Evolutionary conservation across 2,329 filamentous ascomycete species (phyloP), one percentile per base, ranked within the genome.

Genomic region (Blastomyces gilchristii): DNA sequence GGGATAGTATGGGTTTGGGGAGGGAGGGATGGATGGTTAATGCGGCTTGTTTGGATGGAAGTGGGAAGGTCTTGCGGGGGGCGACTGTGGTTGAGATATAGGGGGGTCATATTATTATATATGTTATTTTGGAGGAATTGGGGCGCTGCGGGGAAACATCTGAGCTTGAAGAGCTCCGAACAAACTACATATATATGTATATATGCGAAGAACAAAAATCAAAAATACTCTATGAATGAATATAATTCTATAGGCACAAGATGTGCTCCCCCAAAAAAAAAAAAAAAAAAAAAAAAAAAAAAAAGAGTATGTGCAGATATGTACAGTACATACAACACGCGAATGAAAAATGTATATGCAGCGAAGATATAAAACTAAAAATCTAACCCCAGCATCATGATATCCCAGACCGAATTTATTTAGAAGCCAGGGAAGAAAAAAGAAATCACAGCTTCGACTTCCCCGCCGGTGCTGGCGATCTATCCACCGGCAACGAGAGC

Each of bases 11-110:
- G 45, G 66, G 58, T 12, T 47, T 67, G 58, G 66, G 66, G 16
- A 49, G 62, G 47, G 66, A 67, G 76, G 66, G 83, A 76, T 67
- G 75, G 67, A 78, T 87, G 78, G 80, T 88, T 2, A 88, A 88
- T 74, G 85, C 85, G 16, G 81, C 83, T 50, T 73, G 73, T 65
- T 76, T 77, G 70, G 75, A 76, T 68, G 68, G 71, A 31, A 71
- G 72, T 59, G 73, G 71, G 5, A 73, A 73, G n/a, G 65, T 67
- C 53, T 65, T 78, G 62, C 67, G 68, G 47, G 77, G 78, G 62
- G 70, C 71, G 37, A 71, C 73, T 57, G 74, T 78, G 22, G 71
- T 79, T 62, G 63, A 69, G 28, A 62, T 76, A 53, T 31, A 61
- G n/a, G 25, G 25, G 16, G 9, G 14, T n/a, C 18, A 25, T n/a